phyloP scores from a whole-genome alignment of 805 yeast species.

The Kurtzmaniella cleridarum region DNA sequence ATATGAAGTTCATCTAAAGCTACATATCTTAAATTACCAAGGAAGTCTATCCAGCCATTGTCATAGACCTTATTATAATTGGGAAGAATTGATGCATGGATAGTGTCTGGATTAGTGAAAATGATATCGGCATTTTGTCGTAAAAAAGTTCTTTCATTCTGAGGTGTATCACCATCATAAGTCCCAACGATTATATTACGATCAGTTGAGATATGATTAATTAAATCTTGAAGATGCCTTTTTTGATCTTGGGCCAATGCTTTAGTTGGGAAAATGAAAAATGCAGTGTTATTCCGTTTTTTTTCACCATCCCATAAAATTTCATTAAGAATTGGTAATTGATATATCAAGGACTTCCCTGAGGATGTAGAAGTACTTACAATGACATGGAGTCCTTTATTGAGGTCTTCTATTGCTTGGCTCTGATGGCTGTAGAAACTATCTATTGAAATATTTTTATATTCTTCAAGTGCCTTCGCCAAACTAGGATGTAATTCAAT shows the following conservation, averaged over 20 bases:
- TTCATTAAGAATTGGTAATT: slow-evolving; percentile 66
- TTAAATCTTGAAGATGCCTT: slow-evolving; percentile 61
- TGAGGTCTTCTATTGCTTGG: slow-evolving; percentile 59
- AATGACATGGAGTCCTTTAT: slow-evolving; percentile 58
- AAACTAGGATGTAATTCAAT: slow-evolving; percentile 42
- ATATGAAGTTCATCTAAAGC: slow-evolving; percentile 85
- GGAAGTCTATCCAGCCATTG: slow-evolving; percentile 60
- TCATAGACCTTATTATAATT: slow-evolving; percentile 42
- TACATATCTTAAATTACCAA: slow-evolving; percentile 60
- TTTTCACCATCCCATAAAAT: slow-evolving; percentile 30
- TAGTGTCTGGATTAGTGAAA: slow-evolving; percentile 92
- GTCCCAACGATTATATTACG: slow-evolving; percentile 59
- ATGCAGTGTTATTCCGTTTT: slow-evolving; percentile 50
- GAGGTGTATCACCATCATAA: slow-evolving; percentile 90
- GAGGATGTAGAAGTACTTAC: slow-evolving; percentile 95
- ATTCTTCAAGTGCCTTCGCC: slow-evolving; percentile 42
- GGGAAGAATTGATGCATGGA: slow-evolving; percentile 82
- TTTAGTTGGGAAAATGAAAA: slow-evolving; percentile 93
- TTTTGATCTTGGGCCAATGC: slow-evolving; percentile 97
- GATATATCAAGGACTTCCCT: slow-evolving; percentile 91
- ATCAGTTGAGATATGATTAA: slow-evolving; percentile 31
- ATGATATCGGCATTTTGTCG: slow-evolving; percentile 68
- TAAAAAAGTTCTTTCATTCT: slow-evolving; percentile 45
- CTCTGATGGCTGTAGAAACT: slow-evolving; percentile 78
- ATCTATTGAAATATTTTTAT: slow-evolving; percentile 37